A percentile compares a stretch with the other conserved stretches of the same genome.
Conservation (phyloP, 1,284 basidiomycete species). For the Apiotrichum domesticum region DNA sequence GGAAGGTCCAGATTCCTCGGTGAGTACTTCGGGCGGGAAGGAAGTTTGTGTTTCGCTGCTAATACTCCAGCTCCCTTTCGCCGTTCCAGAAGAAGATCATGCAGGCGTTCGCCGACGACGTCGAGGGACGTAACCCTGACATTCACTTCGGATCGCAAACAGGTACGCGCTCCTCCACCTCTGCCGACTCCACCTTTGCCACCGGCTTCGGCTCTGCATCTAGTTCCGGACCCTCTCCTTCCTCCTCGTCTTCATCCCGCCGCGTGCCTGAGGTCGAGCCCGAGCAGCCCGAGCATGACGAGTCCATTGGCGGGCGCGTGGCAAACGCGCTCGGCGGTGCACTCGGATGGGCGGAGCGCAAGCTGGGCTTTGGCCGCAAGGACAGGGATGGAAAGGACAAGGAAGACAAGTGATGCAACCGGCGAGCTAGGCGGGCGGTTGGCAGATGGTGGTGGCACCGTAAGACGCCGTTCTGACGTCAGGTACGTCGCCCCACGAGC, state of each 20-base stretch:
- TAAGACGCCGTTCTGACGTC: background rate
- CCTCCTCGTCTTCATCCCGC: constrained; percentile 1
- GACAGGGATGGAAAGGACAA: constrained; percentile 3
- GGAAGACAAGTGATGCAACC: background rate
- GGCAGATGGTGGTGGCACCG: background rate
- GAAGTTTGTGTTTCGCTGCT: background rate
- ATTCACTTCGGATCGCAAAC: constrained; percentile 27
- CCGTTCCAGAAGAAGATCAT: constrained; percentile 77
- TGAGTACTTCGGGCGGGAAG: constrained; percentile 46
- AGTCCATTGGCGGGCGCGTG: constrained; percentile 20
- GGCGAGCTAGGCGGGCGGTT: background rate
- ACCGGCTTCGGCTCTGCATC: constrained; percentile 6
- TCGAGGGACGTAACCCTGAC: constrained; percentile 60
- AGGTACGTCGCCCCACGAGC: background rate
- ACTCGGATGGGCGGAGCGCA: constrained; percentile 34
- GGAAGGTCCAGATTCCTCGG: constrained; percentile 85
- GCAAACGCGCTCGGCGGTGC: constrained; percentile 35
- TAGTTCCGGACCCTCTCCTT: background rate
- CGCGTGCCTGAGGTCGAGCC: constrained; percentile 13
- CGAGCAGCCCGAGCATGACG: background rate
- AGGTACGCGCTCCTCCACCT: background rate
- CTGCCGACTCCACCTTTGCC: background rate
- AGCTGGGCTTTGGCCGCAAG: constrained; percentile 22
- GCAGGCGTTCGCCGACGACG: constrained; percentile 86
- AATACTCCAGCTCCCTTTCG: constrained; percentile 62